Evolutionary conservation across 2,329 filamentous ascomycete genomes (phyloP).

Genomic region (Boeremia lycopersici): DNA sequence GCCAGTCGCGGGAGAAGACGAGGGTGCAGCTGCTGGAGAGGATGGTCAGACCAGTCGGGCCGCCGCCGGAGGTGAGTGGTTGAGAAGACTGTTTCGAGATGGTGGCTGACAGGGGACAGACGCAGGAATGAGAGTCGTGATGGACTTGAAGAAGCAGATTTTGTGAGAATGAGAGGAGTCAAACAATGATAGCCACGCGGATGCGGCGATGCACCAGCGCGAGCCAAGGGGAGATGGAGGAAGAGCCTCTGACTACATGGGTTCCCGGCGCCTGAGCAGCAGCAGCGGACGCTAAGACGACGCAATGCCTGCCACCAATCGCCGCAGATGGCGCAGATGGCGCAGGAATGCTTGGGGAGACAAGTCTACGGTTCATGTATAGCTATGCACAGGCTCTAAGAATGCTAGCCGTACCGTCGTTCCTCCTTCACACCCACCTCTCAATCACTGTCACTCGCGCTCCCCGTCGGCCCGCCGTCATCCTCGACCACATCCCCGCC

Average conservation of each 20-base stretch:
- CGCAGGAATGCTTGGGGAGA: not conserved
- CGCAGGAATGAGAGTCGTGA: slow-evolving; percentile 1
- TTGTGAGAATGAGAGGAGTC: no score
- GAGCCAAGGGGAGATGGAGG: not conserved
- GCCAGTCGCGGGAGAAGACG: slow-evolving; percentile 81
- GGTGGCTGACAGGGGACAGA: slow-evolving; percentile 2
- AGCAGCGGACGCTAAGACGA: not conserved
- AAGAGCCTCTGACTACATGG: not conserved
- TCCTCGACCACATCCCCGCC: slow-evolving; percentile 57
- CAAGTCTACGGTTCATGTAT: not conserved
- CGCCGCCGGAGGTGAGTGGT: slow-evolving; percentile 64
- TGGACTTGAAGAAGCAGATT: not conserved
- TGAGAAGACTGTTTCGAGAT: not conserved
- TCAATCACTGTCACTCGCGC: slow-evolving; percentile 55
- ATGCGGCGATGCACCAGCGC: not conserved
- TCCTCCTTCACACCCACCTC: not conserved
- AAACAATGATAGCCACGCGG: not conserved
- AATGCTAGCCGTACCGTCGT: not conserved
- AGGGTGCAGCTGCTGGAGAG: slow-evolving; percentile 79
- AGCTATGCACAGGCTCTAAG: slow-evolving; percentile 4
- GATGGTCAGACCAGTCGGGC: slow-evolving; percentile 70
- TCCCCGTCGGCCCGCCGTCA: slow-evolving; percentile 55
- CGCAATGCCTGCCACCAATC: not conserved
- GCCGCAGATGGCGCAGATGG: not conserved
- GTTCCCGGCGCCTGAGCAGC: not conserved